Base-by-base conservation (phyloP, 495 filamentous ascomycete species). In the Penicillium odoratum region DNA sequence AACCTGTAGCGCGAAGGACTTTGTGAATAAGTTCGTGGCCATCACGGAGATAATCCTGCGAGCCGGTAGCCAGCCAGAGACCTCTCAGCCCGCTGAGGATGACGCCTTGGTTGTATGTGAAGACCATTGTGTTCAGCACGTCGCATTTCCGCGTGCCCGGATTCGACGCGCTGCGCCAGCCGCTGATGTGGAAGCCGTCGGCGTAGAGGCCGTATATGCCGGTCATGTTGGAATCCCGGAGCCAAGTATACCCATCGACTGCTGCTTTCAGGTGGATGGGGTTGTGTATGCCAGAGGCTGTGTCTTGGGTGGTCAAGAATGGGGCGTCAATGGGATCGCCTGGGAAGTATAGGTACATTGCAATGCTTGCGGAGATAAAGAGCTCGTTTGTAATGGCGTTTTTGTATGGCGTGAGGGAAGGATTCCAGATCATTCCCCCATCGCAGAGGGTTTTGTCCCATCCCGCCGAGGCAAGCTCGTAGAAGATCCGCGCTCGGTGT, bases 341-440 rank as follows among this genome's bases (percentile, higher is more conserved):
- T 0, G 92, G 91, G 67, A 91, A 94, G 68, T 94, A 83, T 4
- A 95, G 82, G 68, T 95, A 98, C 94, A 98, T 98, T 21, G 78
- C 82, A 46, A 95, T 83, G 48, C 87, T 92, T 1, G 90, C 91
- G 0, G 92, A 77, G 53, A 97, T 90, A 66, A 78, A 98, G 8
- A 97, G 81, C 67, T 98, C 86, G 67, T 98, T 98, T 31, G 94
- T 98, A 60, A 98, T 93, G 55, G 94, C 92, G 65, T 98, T 98
- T 70, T 98, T 98, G 73, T 98, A 97, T 0, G 93, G 92, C 21
- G 75, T 71, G 42, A 96, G 73, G 49, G 84, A 81, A 5, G 91
- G 94, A 48, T 86, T 94, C 94, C 94, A 98, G 49, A 87, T 78
- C 92, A 98, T 97, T 3, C 94, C 94, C 15, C 94, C 94, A 11